Percentiles rank a stretch among this genome's conserved stretches.
These are phyloP conservation scores for Scedosporium dehoogii DNA, from an alignment of 2,329 filamentous ascomycete species.

Conservation along the genomic window DNA sequence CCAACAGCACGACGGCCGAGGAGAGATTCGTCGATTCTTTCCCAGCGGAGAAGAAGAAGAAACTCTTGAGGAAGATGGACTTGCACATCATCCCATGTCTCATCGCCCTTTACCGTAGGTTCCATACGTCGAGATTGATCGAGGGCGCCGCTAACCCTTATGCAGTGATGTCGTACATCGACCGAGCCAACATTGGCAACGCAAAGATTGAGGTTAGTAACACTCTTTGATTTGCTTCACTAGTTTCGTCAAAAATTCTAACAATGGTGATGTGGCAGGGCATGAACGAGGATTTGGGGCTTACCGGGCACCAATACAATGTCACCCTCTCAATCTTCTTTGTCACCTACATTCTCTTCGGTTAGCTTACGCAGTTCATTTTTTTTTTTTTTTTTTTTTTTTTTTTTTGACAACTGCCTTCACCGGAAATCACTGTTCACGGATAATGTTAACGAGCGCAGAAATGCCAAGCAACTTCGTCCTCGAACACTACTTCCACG, in stretches of 20 bases:
- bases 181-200: background rate
- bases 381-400: background rate
- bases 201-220: background rate
- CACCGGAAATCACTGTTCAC: background rate
- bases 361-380: background rate
- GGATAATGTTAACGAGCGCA: background rate
- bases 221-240: background rate
- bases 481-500: background rate
- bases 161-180: background rate
- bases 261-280: background rate
- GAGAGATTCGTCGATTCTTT: background rate
- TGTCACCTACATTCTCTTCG: constrained; percentile 17
- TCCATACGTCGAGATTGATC: background rate
- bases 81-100: constrained; percentile 7
- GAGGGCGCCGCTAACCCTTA: background rate
- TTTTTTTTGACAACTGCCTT: background rate
- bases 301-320: constrained; percentile 61
- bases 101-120: background rate
- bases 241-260: background rate
- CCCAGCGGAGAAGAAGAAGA: constrained; percentile 9
- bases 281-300: constrained; percentile 43
- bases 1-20: background rate
- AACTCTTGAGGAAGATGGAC: constrained; percentile 12
- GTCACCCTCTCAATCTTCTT: constrained; percentile 45
- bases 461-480: background rate